Evolutionary conservation across 495 filamentous ascomycete genomes (phyloP), one percentile per base, ranked within the genome.

Genomic region (Xylaria sp.): DNA sequence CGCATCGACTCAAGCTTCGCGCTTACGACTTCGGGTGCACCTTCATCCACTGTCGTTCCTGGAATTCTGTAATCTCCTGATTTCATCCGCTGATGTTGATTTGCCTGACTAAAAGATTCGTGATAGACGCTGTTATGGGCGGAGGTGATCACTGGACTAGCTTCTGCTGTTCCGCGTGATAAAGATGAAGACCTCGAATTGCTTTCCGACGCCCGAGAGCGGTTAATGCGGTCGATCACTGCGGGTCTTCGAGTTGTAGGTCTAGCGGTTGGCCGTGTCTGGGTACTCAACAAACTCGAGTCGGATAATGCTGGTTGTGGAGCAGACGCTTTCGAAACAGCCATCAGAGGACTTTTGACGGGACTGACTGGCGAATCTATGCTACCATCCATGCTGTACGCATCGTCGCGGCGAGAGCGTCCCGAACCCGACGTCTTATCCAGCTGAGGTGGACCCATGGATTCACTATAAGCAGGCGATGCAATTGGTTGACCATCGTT

Each of bases 1-100:
- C 91, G 86, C 81, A 94, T 88, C 75, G 93, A 87, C 70, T 90
- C 87, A 31, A 91, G 83, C 44, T 87, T 83, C 53, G 86, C 86
- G 73, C 85, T 91, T 26, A 91, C 87, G 48, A 85, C 83, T 67
- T 89, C 88, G 11, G 86, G 84, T 50, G 87, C 87, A 26, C 87
- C 87, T 70, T 88, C 84, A 71, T 85, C 86, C 12, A 79, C 79
- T 4, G 85, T 88, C 6, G 85, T 87, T 14, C 87, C 85, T 3
- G 86, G 85, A 48, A 88, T 88, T 57, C 80, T 82, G 68, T 83
- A 77, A 44, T 78, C 74, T 14, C 85, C 83, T 5, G 84, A 83
- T 58, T 76, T 80, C 62, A 83, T 73, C 55, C 79, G 81, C 62
- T 84, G 78, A n/a, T 81, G 79, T 21, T 78, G 73, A 50, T 81